These are phyloP conservation scores for Phytophthora sp. DNA, from an alignment of 352 stramenopile genomes.

Conservation along the genomic window DNA sequence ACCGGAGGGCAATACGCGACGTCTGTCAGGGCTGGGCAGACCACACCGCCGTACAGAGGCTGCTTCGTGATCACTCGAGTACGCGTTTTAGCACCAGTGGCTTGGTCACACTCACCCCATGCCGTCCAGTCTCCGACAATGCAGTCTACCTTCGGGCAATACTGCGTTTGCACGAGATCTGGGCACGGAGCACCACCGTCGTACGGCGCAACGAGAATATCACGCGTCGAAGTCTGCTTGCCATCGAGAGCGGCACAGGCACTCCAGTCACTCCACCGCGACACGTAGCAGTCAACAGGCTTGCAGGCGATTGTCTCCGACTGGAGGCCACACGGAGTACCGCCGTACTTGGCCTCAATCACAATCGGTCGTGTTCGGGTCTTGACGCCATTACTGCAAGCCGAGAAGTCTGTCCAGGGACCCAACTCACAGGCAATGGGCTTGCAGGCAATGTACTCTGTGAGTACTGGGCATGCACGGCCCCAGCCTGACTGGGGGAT, in stretches of 20 bases:
- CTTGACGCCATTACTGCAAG: conserved; percentile 41
- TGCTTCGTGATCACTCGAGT: conserved; percentile 33
- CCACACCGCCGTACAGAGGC: conserved; percentile 34
- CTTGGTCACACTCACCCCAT: conserved; percentile 46
- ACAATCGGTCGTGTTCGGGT: conserved; percentile 38
- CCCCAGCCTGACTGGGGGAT: conserved; percentile 33
- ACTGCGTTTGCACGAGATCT: conserved; percentile 34
- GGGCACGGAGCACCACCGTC: conserved; percentile 53
- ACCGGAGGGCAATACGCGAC: conserved; percentile 37
- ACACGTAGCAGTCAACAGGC: conserved; percentile 60
- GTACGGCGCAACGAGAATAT: conserved; percentile 32
- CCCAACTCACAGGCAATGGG: conserved; percentile 46
- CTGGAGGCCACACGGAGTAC: conserved; percentile 35
- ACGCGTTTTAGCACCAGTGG: conserved; percentile 40
- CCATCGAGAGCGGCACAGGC: conserved; percentile 37
- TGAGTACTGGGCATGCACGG: conserved; percentile 34
- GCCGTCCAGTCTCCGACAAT: conserved; percentile 37
- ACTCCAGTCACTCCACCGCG: conserved; percentile 44
- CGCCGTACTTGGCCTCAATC: conserved; percentile 28
- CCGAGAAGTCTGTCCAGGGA: conserved; percentile 40
- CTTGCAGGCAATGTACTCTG: conserved; percentile 51
- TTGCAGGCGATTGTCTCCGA: conserved; percentile 58
- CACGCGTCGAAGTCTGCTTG: conserved; percentile 46
- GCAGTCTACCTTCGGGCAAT: conserved; percentile 55
- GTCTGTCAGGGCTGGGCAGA: conserved; percentile 39